These are phyloP conservation scores for Liquidambar formosana DNA, from an alignment of 164 flowering plant genomes.

Conservation along the genomic window DNA sequence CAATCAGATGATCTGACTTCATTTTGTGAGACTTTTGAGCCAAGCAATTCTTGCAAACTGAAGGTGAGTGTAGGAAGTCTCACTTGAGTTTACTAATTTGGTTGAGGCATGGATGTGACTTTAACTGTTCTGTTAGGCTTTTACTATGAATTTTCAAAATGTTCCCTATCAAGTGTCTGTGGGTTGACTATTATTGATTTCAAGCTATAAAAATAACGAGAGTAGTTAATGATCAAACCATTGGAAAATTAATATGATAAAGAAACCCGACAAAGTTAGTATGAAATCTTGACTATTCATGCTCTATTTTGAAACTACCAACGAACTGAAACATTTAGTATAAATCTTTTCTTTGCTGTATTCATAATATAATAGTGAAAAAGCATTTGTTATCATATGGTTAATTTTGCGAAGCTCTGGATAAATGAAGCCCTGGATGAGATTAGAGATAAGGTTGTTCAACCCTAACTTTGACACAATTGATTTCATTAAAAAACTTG, in stretches of 20 bases:
- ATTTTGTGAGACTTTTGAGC: slow-evolving; percentile 31
- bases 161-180: too few relatives aligned
- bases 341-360: too few relatives aligned
- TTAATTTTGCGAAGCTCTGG: too few relatives aligned
- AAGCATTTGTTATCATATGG: too few relatives aligned
- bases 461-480: too few relatives aligned
- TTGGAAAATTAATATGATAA: background rate
- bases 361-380: too few relatives aligned
- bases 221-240: background rate
- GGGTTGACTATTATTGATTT: background rate
- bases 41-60: slow-evolving; percentile 47
- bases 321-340: too few relatives aligned
- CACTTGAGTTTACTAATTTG: background rate
- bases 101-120: background rate
- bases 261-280: background rate
- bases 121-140: background rate
- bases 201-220: background rate
- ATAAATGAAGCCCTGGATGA: too few relatives aligned
- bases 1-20: slow-evolving; percentile 20
- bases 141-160: too few relatives aligned
- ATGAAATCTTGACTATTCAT: background rate
- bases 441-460: too few relatives aligned
- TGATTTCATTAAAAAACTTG: too few relatives aligned
- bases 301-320: too few relatives aligned
- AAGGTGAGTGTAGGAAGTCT: slow-evolving; percentile 41